Base-by-base conservation (phyloP, 306 rosid species). In the Begonia peltatifolia region DNA sequence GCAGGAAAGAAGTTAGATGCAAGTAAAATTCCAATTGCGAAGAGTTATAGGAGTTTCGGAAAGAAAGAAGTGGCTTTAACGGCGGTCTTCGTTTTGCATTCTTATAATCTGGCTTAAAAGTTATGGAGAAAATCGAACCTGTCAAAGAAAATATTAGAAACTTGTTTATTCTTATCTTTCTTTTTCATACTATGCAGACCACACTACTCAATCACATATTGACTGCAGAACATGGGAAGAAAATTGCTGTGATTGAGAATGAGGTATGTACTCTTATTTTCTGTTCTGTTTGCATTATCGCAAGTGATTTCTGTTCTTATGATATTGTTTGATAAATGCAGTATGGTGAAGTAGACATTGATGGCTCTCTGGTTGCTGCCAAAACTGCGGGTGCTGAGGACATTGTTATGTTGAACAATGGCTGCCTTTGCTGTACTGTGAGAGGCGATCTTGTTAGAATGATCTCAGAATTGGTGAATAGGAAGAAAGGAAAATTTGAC, bases 391-490 rank as follows among this genome's bases (percentile, higher is more conserved):
- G 90, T 0, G 99, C 95, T 16, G 95, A 90, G 73, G 95, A 90
- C 73, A 90, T 90, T 73, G 65, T 90, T 63, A 78, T 90, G 95
- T 61, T 90, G 68, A 90, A 90, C 54, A 85, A 90, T 42, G 94
- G 99, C 11, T 86, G 94, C 54, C 99, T 86, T 63, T 90, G 99
- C 79, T 90, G 99, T 77, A 90, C 99, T 22, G 95, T 90, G 54
- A 76, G 99, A 70, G 97, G 95, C 57, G 97, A 89, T 61, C 95
- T 89, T 25, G 97, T 85, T 42, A 62, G 95, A 69, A 90, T 90
- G 99, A 86, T 90, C 58, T 9, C 79, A 0, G 95, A 90, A 23
- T 61, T 90, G 61, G 99, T 83, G 15, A 64, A 72, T 42, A 73
- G 59, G 60, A 90, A 83, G 85, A 89, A 82, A 72, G 97, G 90